phyloP scores from a whole-genome alignment of 192 early-diverging fungal species.

The Coemansia sp. region DNA sequence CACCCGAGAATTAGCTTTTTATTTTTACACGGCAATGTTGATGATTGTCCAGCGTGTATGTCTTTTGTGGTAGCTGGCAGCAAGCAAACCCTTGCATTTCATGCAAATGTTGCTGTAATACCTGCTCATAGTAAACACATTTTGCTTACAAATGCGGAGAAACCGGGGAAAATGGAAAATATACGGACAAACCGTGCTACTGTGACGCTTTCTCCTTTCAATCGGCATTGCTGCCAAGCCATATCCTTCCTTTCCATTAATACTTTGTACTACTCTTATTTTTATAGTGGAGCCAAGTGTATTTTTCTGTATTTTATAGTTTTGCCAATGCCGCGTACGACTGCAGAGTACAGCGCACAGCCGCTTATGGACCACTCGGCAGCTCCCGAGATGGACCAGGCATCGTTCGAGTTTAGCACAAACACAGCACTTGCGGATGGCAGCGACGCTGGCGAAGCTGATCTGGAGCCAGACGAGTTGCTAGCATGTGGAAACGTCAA shows the following conservation, averaged over 20 bases:
- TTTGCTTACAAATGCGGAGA: slow-evolving; percentile 1
- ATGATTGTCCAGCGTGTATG: not conserved
- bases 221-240: not conserved
- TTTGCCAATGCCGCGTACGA: not conserved
- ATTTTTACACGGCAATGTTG: not conserved
- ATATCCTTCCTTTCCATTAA: not conserved
- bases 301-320: not conserved
- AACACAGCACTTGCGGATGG: not conserved
- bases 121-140: not conserved
- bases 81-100: too few species aligned
- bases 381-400: not conserved
- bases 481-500: slow-evolving; percentile 11
- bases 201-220: not conserved
- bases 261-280: not conserved
- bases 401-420: not conserved
- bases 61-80: too few species aligned
- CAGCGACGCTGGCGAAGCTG: not conserved
- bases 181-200: not conserved
- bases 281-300: not conserved
- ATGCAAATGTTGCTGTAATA: too few species aligned
- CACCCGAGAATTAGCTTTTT: not conserved
- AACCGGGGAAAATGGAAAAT: not conserved
- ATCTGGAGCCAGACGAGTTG: slow-evolving; percentile 9
- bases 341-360: not conserved
- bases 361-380: slow-evolving; percentile 1